Conservation (phyloP, 192 early-diverging fungal genomes). For the Neocallimastix lanati region DNA sequence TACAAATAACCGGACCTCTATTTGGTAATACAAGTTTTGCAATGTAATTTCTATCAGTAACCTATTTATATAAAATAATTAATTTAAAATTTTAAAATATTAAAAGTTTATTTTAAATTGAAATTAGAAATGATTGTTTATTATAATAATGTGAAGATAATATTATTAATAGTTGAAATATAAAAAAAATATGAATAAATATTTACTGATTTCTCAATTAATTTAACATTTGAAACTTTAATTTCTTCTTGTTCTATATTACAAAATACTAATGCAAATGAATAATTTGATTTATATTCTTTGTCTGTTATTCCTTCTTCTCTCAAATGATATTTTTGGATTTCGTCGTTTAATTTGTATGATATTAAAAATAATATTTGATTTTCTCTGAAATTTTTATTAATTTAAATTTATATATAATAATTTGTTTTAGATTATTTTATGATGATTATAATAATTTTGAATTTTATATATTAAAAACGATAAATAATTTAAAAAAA, state of each 20-base stretch:
- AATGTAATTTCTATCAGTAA: not conserved
- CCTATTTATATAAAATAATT: no score
- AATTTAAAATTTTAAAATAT: no score
- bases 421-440: no score
- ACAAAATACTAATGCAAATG: not conserved
- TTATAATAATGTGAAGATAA: no score
- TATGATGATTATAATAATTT: no score
- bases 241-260: not conserved
- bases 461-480: no score
- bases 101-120: no score
- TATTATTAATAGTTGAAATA: no score
- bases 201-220: not conserved
- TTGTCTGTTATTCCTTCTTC: not conserved
- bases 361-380: not conserved
- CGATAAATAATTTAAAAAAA: no score
- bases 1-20: not conserved
- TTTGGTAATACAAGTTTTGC: not conserved
- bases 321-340: not conserved
- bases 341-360: not conserved
- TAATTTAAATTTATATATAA: no score
- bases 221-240: not conserved
- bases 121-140: no score
- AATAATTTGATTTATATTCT: not conserved
- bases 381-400: not conserved
- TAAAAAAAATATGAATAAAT: no score